phyloP scores from a whole-genome alignment of 371 early-diverging fungal species.

The Phascolomyces articulosus region DNA sequence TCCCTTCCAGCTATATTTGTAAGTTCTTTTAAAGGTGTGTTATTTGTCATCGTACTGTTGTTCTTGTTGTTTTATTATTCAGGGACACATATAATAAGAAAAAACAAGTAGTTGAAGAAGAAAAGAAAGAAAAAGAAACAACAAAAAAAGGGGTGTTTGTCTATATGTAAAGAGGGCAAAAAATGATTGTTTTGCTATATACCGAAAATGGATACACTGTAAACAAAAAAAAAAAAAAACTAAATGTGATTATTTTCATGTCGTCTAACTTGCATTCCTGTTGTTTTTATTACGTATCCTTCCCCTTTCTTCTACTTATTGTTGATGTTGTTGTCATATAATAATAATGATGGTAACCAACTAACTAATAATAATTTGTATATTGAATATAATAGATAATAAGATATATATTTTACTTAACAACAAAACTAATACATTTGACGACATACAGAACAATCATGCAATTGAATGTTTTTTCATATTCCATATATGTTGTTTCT shows the following conservation, averaged over 20 bases:
- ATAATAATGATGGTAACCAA: too few species aligned
- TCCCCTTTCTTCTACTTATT: background rate
- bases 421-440: too few species aligned
- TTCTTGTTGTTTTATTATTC: background rate
- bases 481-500: background rate
- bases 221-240: conserved; percentile 13
- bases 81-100: background rate
- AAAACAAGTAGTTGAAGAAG: conserved; percentile 4
- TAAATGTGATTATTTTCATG: conserved; percentile 11
- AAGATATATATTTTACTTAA: too few species aligned
- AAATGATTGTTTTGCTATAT: background rate
- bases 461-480: background rate
- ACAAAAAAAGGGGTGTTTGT: background rate
- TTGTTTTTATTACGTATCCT: background rate
- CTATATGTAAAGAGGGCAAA: background rate
- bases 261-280: conserved; percentile 14
- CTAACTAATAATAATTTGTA: too few species aligned
- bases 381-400: too few species aligned
- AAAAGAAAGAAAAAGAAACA: conserved; percentile 3
- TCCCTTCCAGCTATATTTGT: conserved; percentile 50
- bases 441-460: too few species aligned
- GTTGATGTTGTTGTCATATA: background rate
- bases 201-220: conserved; percentile 8
- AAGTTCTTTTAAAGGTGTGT: conserved; percentile 49
- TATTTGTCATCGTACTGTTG: conserved; percentile 25